Evolutionary conservation across 2,329 filamentous ascomycete species (phyloP), one percentile per base, ranked within the genome.

Genomic region (Calonectria fujianensis): DNA sequence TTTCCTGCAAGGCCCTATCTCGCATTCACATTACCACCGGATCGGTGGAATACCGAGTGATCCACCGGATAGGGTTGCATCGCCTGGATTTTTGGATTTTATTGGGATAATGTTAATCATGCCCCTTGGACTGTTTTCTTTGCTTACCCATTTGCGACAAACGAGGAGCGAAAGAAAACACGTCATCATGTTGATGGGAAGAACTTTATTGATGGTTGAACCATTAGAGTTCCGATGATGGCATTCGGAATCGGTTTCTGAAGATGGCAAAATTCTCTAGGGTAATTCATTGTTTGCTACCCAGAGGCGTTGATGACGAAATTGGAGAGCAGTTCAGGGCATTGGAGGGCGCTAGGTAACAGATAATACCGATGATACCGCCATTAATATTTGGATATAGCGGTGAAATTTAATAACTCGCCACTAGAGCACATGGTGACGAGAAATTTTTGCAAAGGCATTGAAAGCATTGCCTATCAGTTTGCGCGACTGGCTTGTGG

Each of bases 171-270:
- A 11, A 48, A 48, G 32, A 39, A 48, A 48, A 24, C n/a, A 48
- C 45, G 45, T 48, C 45, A 48, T n/a, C n/a, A 48, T 48, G 20
- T 48, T 48, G 45, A 48, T 11, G 20, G 11, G n/a, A 48, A 7
- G 45, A 48, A 48, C 45, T 48, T 24, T 48, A 24, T 24, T 48
- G 45, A 20, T 11, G 4, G 45, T 48, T 48, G n/a, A 48, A 48
- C 4, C 11, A 48, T 48, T 24, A 48, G n/a, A 48, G 45, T 24
- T 48, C n/a, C 2, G n/a, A 13, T 48, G 20, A 48, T 24, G 45
- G n/a, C 51, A 3, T n/a, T 59, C 54, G 54, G 32, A 59, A 59
- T 59, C 54, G 54, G 31, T 24, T 59, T 59, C n/a, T 37, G 31
- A 20, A 31, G 20, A 35, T 13, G 54, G 14, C 13, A 35, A 3